Base-by-base conservation (phyloP, 129 eudicot genomes). In the Dittrichia graveolens region DNA sequence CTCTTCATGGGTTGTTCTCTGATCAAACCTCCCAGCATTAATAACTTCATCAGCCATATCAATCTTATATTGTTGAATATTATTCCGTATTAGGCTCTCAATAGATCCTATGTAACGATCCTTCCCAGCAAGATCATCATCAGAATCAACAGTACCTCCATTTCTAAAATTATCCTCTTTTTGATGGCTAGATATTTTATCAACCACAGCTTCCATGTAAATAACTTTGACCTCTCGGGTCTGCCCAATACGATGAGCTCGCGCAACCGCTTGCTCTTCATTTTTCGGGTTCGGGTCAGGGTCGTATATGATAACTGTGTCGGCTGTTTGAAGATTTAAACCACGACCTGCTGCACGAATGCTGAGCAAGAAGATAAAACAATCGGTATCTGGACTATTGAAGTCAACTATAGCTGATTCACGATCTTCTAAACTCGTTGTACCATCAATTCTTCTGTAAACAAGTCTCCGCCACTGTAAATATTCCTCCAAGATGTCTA, bases 11-110 rank as follows among this genome's bases (percentile, higher is more conserved):
- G 99, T 94, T 0, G 99, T 94, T 83, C 99, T 90, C 76, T 94
- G 99, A 79, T 94, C 99, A 76, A 94, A 94, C 39, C 99, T 86
- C 48, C 99, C 99, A 34, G 99, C 97, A 70, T 94, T 94, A 59
- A 94, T 94, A 63, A 94, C 99, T 74, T 94, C 99, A 83, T 94
- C 99, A 14, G 99, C 99, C 99, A 94, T 94, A 53, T 94, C 99
- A 73, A 94, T 94, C 83, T 94, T 94, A 68, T 90, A 94, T 76
- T 94, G 99, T 67, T 94, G 99, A 40, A 94, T 94, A 59, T 94
- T 94, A 53, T 90, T 94, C 54, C 99, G 74, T 67, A 94, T 94
- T 2, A 94, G 83, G 68, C 99, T 87, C 80, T 94, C 99, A 10
- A 94, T 90, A 2, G 99, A 94, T 39, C 97, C 99, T 35, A 90